Evolutionary conservation across 495 filamentous ascomycete genomes (phyloP), one percentile per base, ranked within the genome.

Genomic region (Bacidia rubella): DNA sequence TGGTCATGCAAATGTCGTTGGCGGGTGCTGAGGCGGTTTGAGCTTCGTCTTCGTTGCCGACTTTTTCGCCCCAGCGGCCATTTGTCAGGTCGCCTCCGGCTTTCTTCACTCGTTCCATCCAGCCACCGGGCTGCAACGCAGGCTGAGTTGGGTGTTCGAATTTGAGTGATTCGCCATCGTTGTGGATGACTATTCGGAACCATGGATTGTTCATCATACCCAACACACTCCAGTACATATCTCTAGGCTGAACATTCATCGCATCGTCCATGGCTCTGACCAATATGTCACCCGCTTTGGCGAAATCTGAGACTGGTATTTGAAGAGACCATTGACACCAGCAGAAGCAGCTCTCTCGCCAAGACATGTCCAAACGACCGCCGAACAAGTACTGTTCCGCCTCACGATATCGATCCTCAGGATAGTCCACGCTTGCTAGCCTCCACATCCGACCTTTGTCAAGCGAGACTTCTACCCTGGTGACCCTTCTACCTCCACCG

Each of bases 181-280:
- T 81, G 40, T 76, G 79, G 53, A 97, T 86, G 3, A 80, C 75
- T 4, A 97, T 74, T 15, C 90, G 74, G 65, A 82, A 97, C 90
- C 90, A 97, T 5, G 89, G 84, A 61, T 95, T 96, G 63, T 97
- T 95, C 90, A 97, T 97, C 90, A 97, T 97, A 0, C 90, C 90
- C 40, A 96, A 68, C 17, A 95, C 90, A 52, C 78, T 86, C 90
- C 90, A 97, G 66, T 97, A 97, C 85, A 95, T 94, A 59, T 97
- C 90, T 54, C 85, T 73, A 4, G 90, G 90, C 62, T 95, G 89
- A 0, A 87, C 70, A 59, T 81, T 85, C 79, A 97, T 80, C 26
- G 83, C 78, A 45, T 97, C 90, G 61, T 97, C 90, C 86, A 95
- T 95, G 2, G 86, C 85, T 45, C 90, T 74, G 7, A 95, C 83